Base-by-base conservation (phyloP, 176 grass and related monocot genomes). In the Typha latifolia region DNA sequence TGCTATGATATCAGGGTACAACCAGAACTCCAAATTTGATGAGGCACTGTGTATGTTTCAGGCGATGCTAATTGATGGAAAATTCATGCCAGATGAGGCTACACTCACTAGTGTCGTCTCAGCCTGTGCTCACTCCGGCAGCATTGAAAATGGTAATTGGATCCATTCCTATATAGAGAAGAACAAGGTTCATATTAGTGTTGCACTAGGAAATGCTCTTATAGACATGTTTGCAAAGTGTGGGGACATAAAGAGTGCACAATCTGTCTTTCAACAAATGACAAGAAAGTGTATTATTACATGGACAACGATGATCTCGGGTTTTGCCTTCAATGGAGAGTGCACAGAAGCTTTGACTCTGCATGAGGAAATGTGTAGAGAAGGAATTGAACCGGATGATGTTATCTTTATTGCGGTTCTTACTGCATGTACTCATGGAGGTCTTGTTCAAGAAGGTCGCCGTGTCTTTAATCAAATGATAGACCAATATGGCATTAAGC, bases 221-320 rank as follows among this genome's bases (percentile, higher is more conserved):
- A 65, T 85, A 64, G 78, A 85, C 43, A 85, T 85, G 78, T 85
- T 81, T 73, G 69, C 83, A 22, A 85, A 85, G 61, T 85, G 83
- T 62, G 83, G 83, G 13, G 83, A 85, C 67, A 52, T 85, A 27
- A 61, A 51, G 15, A 69, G 64, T 68, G 78, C 83, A 13, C 34
- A 31, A 14, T 73, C 23, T 14, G 14, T 77, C 16, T 85, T 85
- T 48, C 5, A 81, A 15, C 51, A 62, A 72, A 81, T 85, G 69
- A 62, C 47, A 51, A 69, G 69, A 22, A 77, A 53, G 66, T 73
- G 83, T 47, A 31, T 81, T 32, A 73, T 85, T 65, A 85, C 83
- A 77, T 85, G 83, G 83, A 85, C 83, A 77, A 14, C 83, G 51
- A 85, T 85, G 78, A 80, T 85, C 19, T 81, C 78, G 64, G 83